These are phyloP conservation scores for Coemansia sp. DNA, from an alignment of 192 early-diverging fungal species.

Conservation along the genomic window DNA sequence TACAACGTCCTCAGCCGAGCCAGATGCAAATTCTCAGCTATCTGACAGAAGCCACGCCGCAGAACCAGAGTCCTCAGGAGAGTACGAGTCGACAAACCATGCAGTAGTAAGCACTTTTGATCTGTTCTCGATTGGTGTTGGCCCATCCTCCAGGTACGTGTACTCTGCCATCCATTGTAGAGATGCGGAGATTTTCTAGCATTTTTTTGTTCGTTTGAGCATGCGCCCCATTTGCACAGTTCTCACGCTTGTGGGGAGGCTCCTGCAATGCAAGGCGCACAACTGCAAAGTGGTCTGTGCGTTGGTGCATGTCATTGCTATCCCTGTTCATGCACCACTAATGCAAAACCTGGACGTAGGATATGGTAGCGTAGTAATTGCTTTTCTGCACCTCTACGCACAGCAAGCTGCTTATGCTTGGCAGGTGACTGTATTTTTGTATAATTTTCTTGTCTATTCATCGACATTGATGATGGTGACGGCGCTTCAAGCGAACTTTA, in stretches of 20 bases:
- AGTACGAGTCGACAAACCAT: constrained; percentile 58
- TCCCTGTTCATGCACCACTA: not conserved
- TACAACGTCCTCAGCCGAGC: constrained; percentile 27
- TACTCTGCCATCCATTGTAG: not conserved
- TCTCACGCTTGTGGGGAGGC: not conserved
- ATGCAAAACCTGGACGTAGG: not conserved
- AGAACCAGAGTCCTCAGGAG: constrained; percentile 21
- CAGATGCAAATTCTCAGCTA: constrained; percentile 36
- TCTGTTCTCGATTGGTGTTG: constrained; percentile 93
- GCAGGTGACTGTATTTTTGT: not conserved
- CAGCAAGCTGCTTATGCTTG: not conserved
- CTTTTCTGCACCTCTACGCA: not conserved
- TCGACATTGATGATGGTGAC: not conserved
- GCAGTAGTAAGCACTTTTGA: constrained; percentile 94
- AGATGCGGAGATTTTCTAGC: not conserved
- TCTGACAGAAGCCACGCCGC: constrained; percentile 17
- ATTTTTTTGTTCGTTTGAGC: not conserved
- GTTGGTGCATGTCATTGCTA: not conserved
- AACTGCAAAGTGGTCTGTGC: not conserved
- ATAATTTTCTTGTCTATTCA: not conserved
- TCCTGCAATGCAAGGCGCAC: not conserved
- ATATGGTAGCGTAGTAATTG: not conserved
- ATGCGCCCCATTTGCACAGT: not conserved
- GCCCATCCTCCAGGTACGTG: constrained; percentile 75
- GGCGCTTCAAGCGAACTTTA: not conserved